A percentile compares a stretch with the other conserved stretches of the same genome.
Evolutionary conservation across 192 early-diverging fungal species (phyloP).

Genomic region (Gaertneriomyces semiglobifer): DNA sequence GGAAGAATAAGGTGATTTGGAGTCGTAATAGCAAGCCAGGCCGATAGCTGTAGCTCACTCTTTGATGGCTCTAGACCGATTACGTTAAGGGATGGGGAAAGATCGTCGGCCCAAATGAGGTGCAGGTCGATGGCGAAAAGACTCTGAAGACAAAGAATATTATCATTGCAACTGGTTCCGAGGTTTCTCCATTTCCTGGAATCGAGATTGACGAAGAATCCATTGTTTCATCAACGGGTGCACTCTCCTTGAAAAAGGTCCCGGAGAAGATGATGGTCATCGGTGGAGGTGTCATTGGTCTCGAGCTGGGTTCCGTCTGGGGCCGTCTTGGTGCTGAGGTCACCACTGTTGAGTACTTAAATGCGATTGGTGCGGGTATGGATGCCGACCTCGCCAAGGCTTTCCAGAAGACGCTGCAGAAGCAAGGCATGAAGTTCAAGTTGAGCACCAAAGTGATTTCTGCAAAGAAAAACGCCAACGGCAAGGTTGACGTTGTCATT

Average conservation of each 20-base stretch:
- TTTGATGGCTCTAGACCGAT: slow-evolving; percentile 46
- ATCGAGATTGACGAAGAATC: slow-evolving; percentile 93
- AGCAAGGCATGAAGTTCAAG: slow-evolving; percentile 99
- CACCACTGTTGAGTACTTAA: slow-evolving; percentile 93
- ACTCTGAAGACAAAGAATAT: slow-evolving; percentile 89
- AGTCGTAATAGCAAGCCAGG: background rate
- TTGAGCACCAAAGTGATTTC: slow-evolving; percentile 91
- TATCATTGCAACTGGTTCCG: slow-evolving; percentile 97
- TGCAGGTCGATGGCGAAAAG: slow-evolving; percentile 71
- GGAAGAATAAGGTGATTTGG: slow-evolving; percentile 87
- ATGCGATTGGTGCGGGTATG: slow-evolving; percentile 94
- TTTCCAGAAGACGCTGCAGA: slow-evolving; percentile 87
- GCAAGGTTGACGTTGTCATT: slow-evolving; percentile 84
- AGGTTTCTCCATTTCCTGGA: slow-evolving; percentile 87
- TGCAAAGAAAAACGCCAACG: slow-evolving; percentile 78
- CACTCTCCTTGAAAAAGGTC: slow-evolving; percentile 86
- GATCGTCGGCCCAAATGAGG: slow-evolving; percentile 72
- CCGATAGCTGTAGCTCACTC: background rate
- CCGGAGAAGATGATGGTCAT: slow-evolving; percentile 99
- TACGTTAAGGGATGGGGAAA: slow-evolving; percentile 91
- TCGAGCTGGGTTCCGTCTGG: slow-evolving; percentile 99
- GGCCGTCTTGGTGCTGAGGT: slow-evolving; percentile 89
- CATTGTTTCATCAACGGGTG: slow-evolving; percentile 98
- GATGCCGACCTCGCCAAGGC: slow-evolving; percentile 88
- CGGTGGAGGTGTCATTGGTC: slow-evolving; percentile 98